Evolutionary conservation across 1,284 basidiomycete genomes (phyloP).

Genomic region (Xerocomus cyaneibrunnescens): DNA sequence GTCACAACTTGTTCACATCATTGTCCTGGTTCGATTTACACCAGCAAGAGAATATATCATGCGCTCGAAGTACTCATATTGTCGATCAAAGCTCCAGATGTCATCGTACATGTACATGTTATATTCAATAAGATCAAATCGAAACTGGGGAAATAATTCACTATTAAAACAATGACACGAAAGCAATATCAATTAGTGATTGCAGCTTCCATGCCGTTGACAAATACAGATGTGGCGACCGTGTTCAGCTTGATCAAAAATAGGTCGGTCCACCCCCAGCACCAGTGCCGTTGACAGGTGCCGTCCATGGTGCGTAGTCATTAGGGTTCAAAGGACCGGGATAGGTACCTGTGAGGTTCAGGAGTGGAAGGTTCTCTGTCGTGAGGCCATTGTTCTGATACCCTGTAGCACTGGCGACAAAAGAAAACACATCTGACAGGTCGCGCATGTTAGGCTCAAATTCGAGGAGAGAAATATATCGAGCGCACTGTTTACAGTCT

Average conservation of each 20-base stretch:
- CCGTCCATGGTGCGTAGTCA: slow-evolving; percentile 43
- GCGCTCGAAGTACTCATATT: too few species aligned
- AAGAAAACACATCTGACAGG: slow-evolving; percentile 44
- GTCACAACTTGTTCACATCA: too few species aligned
- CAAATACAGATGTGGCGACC: too few species aligned
- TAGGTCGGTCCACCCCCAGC: slow-evolving; percentile 45
- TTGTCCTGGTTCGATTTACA: too few species aligned
- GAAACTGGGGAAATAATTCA: too few species aligned
- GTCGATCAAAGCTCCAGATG: too few species aligned
- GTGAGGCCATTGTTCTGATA: slow-evolving; percentile 37
- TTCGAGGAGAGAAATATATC: neutral
- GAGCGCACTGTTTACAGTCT: neutral
- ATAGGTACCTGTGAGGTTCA: slow-evolving; percentile 32
- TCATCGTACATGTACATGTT: too few species aligned
- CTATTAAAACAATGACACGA: too few species aligned
- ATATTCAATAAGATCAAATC: too few species aligned
- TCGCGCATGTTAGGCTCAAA: neutral
- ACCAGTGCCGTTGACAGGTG: slow-evolving; percentile 38
- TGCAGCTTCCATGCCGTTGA: neutral
- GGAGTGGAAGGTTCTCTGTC: slow-evolving; percentile 26
- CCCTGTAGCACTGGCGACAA: slow-evolving; percentile 42
- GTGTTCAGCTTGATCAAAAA: slow-evolving; percentile 23
- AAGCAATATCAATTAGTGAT: too few species aligned
- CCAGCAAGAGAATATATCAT: too few species aligned
- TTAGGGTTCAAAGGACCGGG: slow-evolving; percentile 38